These are phyloP conservation scores for Perkinsus marinus DNA, from an alignment of 169 alveolate genomes.

Conservation along the genomic window DNA sequence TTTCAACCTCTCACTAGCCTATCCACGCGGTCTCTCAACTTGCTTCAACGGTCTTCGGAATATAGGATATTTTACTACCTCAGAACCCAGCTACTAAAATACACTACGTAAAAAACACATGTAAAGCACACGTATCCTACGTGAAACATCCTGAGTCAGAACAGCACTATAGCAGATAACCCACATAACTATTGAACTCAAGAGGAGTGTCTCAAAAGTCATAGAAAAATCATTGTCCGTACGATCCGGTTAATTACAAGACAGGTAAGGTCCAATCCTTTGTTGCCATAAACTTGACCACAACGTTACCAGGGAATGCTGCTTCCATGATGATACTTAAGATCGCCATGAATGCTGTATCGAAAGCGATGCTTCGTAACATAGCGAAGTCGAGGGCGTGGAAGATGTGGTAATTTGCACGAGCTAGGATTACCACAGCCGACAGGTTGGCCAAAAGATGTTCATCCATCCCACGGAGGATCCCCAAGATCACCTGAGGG, in stretches of 20 bases:
- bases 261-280: background rate
- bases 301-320: background rate
- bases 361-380: background rate
- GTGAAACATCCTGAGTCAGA: no score
- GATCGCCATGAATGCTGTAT: background rate
- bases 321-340: background rate
- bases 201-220: no score
- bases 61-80: no score
- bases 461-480: background rate
- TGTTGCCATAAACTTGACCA: background rate
- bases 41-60: background rate
- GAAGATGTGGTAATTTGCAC: background rate
- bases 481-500: background rate
- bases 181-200: no score
- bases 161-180: no score
- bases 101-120: no score
- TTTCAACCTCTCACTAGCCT: background rate
- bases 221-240: no score
- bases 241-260: background rate
- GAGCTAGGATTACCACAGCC: background rate
- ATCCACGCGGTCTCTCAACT: background rate
- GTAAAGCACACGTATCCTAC: no score
- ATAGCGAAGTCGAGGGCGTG: background rate
- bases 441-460: background rate
- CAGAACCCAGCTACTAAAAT: no score